Base-by-base conservation (phyloP, 345 rosid genomes). In the Eucalyptus polyanthemos region DNA sequence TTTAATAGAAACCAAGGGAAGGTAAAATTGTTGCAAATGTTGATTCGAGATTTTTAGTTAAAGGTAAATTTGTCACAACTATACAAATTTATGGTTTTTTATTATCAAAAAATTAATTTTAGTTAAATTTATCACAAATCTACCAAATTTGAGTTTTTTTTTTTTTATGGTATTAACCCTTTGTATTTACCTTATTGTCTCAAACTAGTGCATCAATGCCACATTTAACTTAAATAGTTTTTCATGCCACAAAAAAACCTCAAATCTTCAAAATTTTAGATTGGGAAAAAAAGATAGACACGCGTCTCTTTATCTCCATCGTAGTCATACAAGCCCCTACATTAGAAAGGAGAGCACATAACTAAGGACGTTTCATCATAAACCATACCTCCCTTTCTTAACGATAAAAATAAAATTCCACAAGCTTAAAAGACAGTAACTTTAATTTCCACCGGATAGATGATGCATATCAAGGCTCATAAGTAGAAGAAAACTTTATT, bases 41-140 rank as follows among this genome's bases (percentile, higher is more conserved):
- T 8, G 11, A 53, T 53, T 53, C 1, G 0, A 53, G 25, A 0
- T 53, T 21, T 53, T 21, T 21, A 21, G 58, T 53, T 19, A 21
- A 53, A 0, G 1, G 5, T 19, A 8, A 53, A 53, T 53, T 53
- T 53, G 0, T 53, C 5, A 21, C 2, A 3, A 0, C 2, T 1
- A 8, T 53, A 53, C 2, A 53, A 17, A 0, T 8, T 53, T 53
- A 53, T 0, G 2, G 0, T 21, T 53, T 53, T 53, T 53, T 53
- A 21, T 0, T 8, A 53, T 53, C 25, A 2, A 53, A 53, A 53
- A 21, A 19, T 8, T 21, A 53, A 53, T 53, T 53, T 53, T 19
- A 19, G 2, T 53, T 19, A 21, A 53, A 53, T 53, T 53, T 53
- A 0, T 53, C 5, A 4, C 2, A 53, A 53, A 1, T 53, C 1